Evolutionary conservation across 2,329 filamentous ascomycete species (phyloP).

Genomic region (Fonsecaea pedrosoi): DNA sequence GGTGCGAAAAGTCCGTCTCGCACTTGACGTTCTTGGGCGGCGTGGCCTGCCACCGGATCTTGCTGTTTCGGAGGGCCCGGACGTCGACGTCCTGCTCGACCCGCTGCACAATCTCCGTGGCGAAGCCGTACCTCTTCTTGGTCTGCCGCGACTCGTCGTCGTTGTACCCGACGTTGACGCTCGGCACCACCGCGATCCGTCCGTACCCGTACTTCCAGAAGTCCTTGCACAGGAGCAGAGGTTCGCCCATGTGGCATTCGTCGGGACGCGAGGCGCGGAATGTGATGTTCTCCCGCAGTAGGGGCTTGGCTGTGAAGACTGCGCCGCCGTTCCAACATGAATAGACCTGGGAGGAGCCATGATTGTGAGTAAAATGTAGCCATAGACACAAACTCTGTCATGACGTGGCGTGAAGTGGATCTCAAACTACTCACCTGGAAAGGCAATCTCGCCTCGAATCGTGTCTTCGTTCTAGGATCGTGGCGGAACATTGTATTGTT

Average conservation of each 20-base stretch:
- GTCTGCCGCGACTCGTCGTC: slow-evolving; percentile 54
- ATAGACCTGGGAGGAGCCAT: slow-evolving; percentile 51
- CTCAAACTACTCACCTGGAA: slow-evolving; percentile 52
- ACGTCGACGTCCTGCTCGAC: slow-evolving; percentile 26
- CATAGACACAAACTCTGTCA: background rate
- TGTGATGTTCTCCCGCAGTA: slow-evolving; percentile 52
- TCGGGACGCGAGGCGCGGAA: slow-evolving; percentile 53
- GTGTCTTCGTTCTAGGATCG: slow-evolving; percentile 47
- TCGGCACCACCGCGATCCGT: slow-evolving; percentile 63
- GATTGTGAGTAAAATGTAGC: background rate
- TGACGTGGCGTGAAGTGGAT: background rate
- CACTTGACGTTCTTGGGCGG: slow-evolving; percentile 40
- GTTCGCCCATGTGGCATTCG: slow-evolving; percentile 64
- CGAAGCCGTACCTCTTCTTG: slow-evolving; percentile 60
- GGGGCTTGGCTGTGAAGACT: slow-evolving; percentile 56
- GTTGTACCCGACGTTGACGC: slow-evolving; percentile 63
- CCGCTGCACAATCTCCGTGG: slow-evolving; percentile 34
- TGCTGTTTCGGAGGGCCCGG: slow-evolving; percentile 1
- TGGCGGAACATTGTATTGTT: slow-evolving; percentile 63
- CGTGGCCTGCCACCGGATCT: slow-evolving; percentile 37
- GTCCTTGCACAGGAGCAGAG: slow-evolving; percentile 64
- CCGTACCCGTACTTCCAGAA: slow-evolving; percentile 59
- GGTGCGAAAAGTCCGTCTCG: slow-evolving; percentile 19
- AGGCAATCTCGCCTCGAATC: slow-evolving; percentile 50
- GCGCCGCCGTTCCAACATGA: slow-evolving; percentile 67